Conservation (phyloP, 2,329 filamentous ascomycete species). For the Chaetomiaceae sp. region DNA sequence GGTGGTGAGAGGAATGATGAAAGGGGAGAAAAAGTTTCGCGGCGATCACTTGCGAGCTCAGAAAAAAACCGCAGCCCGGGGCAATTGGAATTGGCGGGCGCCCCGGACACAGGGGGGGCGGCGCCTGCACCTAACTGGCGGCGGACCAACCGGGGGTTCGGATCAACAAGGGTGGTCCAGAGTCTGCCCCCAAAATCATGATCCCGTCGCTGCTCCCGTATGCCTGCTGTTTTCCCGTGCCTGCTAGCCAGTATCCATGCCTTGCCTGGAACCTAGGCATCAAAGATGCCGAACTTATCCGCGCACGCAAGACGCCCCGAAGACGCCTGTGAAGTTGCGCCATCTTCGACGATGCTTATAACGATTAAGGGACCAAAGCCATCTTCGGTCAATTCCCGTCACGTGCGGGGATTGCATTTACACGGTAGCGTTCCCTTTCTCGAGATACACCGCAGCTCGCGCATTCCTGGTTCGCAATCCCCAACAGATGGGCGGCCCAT, state of each 20-base stretch:
- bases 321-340: too few species aligned
- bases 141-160: constrained; percentile 7
- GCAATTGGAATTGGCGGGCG: constrained; percentile 12
- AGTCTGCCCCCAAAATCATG: not conserved
- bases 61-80: constrained; percentile 34
- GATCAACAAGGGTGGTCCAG: constrained; percentile 3
- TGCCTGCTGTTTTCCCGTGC: not conserved
- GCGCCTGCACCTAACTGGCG: constrained; percentile 3
- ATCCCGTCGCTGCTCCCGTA: too few species aligned
- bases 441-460: too few species aligned
- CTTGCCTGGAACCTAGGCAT: too few species aligned
- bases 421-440: too few species aligned
- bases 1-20: constrained; percentile 35
- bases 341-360: too few species aligned
- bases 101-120: constrained; percentile 17
- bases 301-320: not conserved
- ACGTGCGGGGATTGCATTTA: too few species aligned
- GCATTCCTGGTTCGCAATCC: not conserved
- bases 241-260: too few species aligned
- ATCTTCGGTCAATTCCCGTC: too few species aligned
- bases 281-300: constrained; percentile 4
- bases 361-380: not conserved
- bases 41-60: constrained; percentile 24
- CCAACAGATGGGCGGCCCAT: not conserved
- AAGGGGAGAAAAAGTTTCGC: constrained; percentile 32